These are phyloP conservation scores for Pythium guiyangense DNA, from an alignment of 352 stramenopile species.

Conservation along the genomic window DNA sequence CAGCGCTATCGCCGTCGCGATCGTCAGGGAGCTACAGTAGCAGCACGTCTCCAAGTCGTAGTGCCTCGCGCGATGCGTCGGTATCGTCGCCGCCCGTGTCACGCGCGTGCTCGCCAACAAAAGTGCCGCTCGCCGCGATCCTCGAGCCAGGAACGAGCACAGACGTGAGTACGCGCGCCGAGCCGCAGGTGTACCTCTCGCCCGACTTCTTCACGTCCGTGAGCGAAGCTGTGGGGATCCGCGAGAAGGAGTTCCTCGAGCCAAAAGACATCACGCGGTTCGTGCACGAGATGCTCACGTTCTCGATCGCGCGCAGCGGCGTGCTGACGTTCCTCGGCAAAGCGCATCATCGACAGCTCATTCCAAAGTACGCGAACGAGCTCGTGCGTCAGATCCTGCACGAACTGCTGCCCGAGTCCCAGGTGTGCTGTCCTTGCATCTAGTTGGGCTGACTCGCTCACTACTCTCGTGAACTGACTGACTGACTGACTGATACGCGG, in stretches of 20 bases:
- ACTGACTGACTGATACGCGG: background rate
- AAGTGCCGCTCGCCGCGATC: slow-evolving; percentile 22
- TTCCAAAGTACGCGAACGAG: slow-evolving; percentile 44
- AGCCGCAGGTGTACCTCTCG: slow-evolving; percentile 23
- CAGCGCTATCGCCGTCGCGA: background rate
- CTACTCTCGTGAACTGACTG: too few relatives aligned
- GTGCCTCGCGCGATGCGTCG: background rate
- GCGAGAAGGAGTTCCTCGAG: slow-evolving; percentile 41
- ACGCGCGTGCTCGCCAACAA: slow-evolving; percentile 9
- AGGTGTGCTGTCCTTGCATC: slow-evolving; percentile 20
- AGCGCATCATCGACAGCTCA: slow-evolving; percentile 42
- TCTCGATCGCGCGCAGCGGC: slow-evolving; percentile 44
- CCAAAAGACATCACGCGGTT: slow-evolving; percentile 38
- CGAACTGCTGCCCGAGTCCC: slow-evolving; percentile 41
- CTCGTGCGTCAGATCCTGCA: slow-evolving; percentile 34
- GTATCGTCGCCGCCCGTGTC: slow-evolving; percentile 2
- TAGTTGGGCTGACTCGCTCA: background rate
- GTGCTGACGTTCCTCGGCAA: slow-evolving; percentile 59
- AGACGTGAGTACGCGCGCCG: background rate
- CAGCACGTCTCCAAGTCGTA: slow-evolving; percentile 1
- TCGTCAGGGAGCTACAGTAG: background rate
- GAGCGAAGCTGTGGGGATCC: slow-evolving; percentile 26
- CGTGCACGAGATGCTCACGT: slow-evolving; percentile 47
- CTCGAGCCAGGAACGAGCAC: slow-evolving; percentile 13
- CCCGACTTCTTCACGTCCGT: slow-evolving; percentile 39